phyloP scores from a whole-genome alignment of 139 green algal genomes.

The Chlorella sorokiniana region DNA sequence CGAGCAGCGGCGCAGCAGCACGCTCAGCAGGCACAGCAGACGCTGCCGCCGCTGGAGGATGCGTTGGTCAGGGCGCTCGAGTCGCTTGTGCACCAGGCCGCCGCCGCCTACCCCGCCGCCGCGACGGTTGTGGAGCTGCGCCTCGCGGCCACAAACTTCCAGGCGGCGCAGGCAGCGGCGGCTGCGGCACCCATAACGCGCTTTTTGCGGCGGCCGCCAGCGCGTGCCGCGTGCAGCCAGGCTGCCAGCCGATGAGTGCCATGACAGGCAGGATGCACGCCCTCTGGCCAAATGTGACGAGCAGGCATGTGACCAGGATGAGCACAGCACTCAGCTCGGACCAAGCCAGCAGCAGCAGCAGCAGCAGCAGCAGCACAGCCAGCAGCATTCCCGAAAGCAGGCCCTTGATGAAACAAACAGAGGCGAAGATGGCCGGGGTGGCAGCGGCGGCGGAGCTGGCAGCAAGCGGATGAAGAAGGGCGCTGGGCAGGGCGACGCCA shows the following conservation, averaged over 20 bases:
- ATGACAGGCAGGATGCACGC: constrained; percentile 23
- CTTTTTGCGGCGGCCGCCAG: neutral
- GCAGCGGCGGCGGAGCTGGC: neutral
- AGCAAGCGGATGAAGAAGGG: neutral
- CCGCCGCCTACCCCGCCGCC: neutral
- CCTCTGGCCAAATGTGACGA: too few species aligned
- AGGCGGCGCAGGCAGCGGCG: neutral
- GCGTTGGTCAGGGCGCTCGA: constrained; percentile 5
- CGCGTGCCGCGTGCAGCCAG: neutral
- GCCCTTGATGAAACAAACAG: neutral
- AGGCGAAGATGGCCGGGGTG: neutral
- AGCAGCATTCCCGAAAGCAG: neutral
- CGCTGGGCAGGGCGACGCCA: neutral
- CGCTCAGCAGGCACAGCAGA: neutral
- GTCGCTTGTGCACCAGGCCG: constrained; percentile 7
- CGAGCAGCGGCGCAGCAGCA: neutral
- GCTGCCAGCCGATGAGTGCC: too few species aligned
- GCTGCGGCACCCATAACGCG: constrained; percentile 23
- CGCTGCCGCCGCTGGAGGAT: neutral
- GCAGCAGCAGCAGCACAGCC: neutral
- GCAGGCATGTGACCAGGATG: too few species aligned
- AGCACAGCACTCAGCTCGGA: neutral
- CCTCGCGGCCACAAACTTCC: constrained; percentile 16
- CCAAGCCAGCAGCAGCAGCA: neutral
- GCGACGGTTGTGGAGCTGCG: constrained; percentile 24